Conservation (phyloP, 2,329 filamentous ascomycete species). For the Falciphora oryzae region DNA sequence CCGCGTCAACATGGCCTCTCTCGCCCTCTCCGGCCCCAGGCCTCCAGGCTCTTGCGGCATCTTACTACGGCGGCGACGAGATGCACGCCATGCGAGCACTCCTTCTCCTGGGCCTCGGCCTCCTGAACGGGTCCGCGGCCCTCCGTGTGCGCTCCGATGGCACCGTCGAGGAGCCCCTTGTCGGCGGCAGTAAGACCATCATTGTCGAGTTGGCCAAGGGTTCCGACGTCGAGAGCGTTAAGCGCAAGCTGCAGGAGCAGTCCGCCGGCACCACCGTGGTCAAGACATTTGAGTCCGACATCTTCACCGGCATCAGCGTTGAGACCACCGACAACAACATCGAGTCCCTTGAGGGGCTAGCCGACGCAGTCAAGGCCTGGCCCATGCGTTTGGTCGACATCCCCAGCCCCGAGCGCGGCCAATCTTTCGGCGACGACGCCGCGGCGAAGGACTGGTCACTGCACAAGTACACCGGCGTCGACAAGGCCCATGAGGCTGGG, state of each 20-base stretch:
- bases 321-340: conserved; percentile 9
- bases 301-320: conserved; percentile 7
- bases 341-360: conserved; percentile 1
- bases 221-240: neutral
- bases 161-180: neutral
- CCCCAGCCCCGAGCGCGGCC: conserved; percentile 2
- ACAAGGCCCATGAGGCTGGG: conserved; percentile 16
- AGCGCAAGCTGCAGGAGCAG: neutral
- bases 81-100: neutral
- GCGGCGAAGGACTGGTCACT: conserved; percentile 16
- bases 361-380: conserved; percentile 7
- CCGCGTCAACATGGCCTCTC: neutral
- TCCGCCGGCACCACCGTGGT: neutral
- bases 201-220: neutral
- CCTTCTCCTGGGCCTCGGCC: neutral
- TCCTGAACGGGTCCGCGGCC: neutral
- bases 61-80: neutral
- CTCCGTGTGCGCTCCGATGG: neutral
- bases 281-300: conserved; percentile 4
- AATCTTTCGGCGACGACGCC: conserved; percentile 17
- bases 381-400: conserved; percentile 1
- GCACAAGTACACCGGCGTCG: conserved; percentile 18
- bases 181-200: neutral
- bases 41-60: neutral
- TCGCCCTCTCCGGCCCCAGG: neutral